Evolutionary conservation across 768 basidiomycete genomes (phyloP), one percentile per base, ranked within the genome.

Genomic region (Tricholoma matsutake): DNA sequence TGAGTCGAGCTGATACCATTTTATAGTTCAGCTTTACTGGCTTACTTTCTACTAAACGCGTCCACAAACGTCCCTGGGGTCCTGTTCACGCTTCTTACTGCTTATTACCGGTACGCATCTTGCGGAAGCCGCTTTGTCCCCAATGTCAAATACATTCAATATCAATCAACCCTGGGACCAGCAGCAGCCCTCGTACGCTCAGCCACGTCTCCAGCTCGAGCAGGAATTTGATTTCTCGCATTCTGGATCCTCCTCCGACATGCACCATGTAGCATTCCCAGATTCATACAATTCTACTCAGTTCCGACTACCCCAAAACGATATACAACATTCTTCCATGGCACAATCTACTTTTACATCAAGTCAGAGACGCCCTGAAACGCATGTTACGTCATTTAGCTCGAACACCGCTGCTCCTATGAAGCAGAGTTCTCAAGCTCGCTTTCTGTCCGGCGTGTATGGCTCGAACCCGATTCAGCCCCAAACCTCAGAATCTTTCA

Each of bases 81-180:
- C 39, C 54, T 31, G 32, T 31, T 37, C 55, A 60, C 61, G 58
- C 56, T 39, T 55, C 43, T 54, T 56, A 28, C 22, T 5, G 58
- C 39, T 54, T 35, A 47, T 65, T 35, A 47, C 65, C 67, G n/a
- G n/a, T n/a, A n/a, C n/a, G 67, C 56, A 16, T 59, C 63, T 31
- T 53, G 7, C 67, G 67, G 67, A 68, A 47, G 35, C 35, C 20
- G 45, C 53, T 53, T 61, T 54, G 45, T 52, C 31, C 59, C 51
- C 59, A 56, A 65, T 65, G 64, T 39, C 64, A 45, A 49, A 54
- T 37, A 41, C 51, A 28, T 65, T 62, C 53, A 57, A 56, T 13
- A 62, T 43, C 47, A 63, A 63, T 57, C 58, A 62, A 54, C 60
- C 65, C 39, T 68, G 68, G 68, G 56, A 41, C 31, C 66, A 67